Evolutionary conservation across 1,139 yeast genomes (phyloP).

Genomic region (Blastobotrys niveus): DNA sequence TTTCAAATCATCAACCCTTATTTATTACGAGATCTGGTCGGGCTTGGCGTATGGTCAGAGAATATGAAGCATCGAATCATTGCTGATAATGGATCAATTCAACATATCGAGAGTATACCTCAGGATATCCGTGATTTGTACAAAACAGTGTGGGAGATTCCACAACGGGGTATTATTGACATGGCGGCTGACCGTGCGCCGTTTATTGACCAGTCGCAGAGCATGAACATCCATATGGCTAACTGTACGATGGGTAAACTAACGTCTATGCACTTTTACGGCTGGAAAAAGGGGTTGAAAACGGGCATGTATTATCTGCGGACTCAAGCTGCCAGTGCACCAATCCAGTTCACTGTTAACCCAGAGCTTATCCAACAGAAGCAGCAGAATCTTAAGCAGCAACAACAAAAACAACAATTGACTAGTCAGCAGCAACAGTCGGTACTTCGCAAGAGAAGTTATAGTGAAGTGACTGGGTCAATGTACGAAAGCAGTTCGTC

Average conservation of each 20-base stretch:
- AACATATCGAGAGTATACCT: conserved; percentile 61
- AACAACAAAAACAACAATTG: too few relatives aligned
- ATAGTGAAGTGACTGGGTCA: conserved; percentile 7
- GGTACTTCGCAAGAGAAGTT: conserved; percentile 3
- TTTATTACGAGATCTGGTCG: conserved; percentile 61
- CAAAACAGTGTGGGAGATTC: conserved; percentile 89
- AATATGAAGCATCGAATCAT: conserved; percentile 65
- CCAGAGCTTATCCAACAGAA: conserved; percentile 24
- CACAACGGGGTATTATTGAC: conserved; percentile 69
- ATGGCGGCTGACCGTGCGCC: conserved; percentile 87
- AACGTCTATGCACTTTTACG: conserved; percentile 84
- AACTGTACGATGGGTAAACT: conserved; percentile 75
- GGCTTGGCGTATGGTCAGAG: conserved; percentile 64
- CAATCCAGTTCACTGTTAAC: conserved; percentile 77
- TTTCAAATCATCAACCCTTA: conserved; percentile 72
- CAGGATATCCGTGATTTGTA: conserved; percentile 59
- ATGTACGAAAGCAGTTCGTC: neutral
- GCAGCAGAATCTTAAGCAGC: too few relatives aligned
- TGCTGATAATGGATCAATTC: conserved; percentile 71
- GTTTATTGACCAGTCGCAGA: conserved; percentile 86
- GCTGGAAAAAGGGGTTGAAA: conserved; percentile 84
- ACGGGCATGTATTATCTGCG: conserved; percentile 90
- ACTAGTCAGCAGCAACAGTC: too few relatives aligned
- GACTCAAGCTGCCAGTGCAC: conserved; percentile 86
- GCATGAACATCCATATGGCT: conserved; percentile 68